These are phyloP conservation scores for Sequoia sempervirens DNA, from an alignment of 75 land plant genomes.

Conservation along the genomic window DNA sequence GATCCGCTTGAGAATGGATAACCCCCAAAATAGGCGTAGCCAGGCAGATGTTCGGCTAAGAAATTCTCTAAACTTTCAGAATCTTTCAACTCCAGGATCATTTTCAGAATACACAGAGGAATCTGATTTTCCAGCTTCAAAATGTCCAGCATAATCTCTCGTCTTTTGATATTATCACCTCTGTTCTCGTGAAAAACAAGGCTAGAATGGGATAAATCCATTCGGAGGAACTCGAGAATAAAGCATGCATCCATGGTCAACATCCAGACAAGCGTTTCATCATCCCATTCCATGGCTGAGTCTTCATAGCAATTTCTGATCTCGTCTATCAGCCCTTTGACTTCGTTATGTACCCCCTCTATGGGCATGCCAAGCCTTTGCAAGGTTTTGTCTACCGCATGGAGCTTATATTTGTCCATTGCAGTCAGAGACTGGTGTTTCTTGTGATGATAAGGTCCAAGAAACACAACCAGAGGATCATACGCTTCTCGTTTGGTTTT, in stretches of 20 bases:
- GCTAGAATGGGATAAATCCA: no score
- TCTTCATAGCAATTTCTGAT: neutral
- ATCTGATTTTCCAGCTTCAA: no score
- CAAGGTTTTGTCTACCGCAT: neutral
- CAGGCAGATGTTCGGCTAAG: no score
- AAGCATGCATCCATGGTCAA: neutral
- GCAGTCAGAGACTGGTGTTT: neutral
- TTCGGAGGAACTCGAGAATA: neutral
- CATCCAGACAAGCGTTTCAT: neutral
- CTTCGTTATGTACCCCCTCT: neutral
- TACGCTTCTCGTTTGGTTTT: no score
- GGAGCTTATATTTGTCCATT: neutral
- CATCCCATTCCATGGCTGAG: neutral
- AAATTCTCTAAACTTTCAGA: accelerated
- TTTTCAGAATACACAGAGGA: no score
- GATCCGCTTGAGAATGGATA: no score
- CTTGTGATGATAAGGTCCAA: neutral
- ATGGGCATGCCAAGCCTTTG: neutral
- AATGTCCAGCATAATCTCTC: no score
- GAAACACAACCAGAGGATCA: neutral
- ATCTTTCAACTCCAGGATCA: neutral
- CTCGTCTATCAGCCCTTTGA: accelerated
- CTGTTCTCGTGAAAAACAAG: no score
- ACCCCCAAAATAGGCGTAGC: no score
- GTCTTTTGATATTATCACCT: neutral